Base-by-base conservation (phyloP, 108 stramenopile genomes). In the Skeletonema costatum region DNA sequence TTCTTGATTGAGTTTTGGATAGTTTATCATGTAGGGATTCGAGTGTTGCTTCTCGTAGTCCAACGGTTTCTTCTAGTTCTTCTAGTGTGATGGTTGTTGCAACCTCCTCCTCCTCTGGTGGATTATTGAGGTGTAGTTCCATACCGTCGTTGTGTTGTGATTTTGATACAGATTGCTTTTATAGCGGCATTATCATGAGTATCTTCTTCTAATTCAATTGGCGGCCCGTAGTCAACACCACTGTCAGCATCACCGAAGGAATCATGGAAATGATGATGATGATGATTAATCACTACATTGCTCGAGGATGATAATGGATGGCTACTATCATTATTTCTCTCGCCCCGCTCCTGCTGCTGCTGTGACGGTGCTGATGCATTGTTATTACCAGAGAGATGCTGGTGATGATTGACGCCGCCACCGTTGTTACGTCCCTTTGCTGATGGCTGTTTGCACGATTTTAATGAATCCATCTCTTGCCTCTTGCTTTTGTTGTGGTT, bases 41-140 rank as follows among this genome's bases (percentile, higher is more conserved):
- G 31, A 83, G 77, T 1, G 82, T 78, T 48, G 72, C 48, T 36
- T 77, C 76, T 16, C 51, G 66, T 12, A 82, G 71, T 46, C 66
- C 81, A 9, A 62, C 81, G 41, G 77, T 76, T 68, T 82, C 81
- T 65, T 82, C 70, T 2, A 82, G 75, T 53, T 76, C 80, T 17
- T 75, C 79, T 7, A 80, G 42, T 13, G 71, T 58, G 65, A 74
- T 36, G n/a, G 12, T 39, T 46, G 44, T 46, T 2, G 44, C 16
- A 16, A 4, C 44, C 44, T n/a, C 16, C 16, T 46, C 44, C 16
- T 46, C 44, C 53, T 21, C 2, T 25, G 53, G 5, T 9, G 9
- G 5, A 25, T 53, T 8, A 9, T 11, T 1, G 39, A 41, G 39
- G 12, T 29, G 25, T 3, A 12, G 7, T 56, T 53, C 17, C 14